Evolutionary conservation across 306 rosid genomes (phyloP).

Genomic region (Rosa chinensis): DNA sequence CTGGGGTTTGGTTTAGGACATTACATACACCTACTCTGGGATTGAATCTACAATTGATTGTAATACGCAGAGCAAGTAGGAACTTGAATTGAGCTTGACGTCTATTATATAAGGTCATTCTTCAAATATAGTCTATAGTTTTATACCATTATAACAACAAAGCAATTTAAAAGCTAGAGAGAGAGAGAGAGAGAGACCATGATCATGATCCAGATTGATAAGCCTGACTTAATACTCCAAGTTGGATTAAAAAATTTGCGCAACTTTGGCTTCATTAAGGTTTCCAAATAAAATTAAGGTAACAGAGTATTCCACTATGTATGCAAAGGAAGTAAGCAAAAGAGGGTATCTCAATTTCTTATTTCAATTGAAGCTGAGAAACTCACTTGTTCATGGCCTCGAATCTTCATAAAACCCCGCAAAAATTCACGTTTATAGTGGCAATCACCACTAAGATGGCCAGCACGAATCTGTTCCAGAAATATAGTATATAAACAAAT

Average conservation of each 20-base stretch:
- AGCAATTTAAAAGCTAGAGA: background rate
- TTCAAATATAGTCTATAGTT: background rate
- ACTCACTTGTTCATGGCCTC: conserved; percentile 82
- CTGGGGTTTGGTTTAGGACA: background rate
- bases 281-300: background rate
- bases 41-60: background rate
- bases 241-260: background rate
- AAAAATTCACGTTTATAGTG: conserved; percentile 83
- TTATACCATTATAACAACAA: background rate
- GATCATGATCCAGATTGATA: background rate
- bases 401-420: conserved; percentile 55
- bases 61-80: background rate
- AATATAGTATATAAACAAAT: background rate
- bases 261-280: background rate
- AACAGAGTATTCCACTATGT: background rate
- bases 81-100: background rate
- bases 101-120: background rate
- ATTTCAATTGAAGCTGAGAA: background rate
- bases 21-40: background rate
- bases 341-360: background rate
- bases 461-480: conserved; percentile 74
- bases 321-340: background rate
- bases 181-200: background rate
- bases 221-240: background rate
- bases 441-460: conserved; percentile 92